Conservation (phyloP, 2,329 filamentous ascomycete species). For the Fonsecaea multimorphosa region DNA sequence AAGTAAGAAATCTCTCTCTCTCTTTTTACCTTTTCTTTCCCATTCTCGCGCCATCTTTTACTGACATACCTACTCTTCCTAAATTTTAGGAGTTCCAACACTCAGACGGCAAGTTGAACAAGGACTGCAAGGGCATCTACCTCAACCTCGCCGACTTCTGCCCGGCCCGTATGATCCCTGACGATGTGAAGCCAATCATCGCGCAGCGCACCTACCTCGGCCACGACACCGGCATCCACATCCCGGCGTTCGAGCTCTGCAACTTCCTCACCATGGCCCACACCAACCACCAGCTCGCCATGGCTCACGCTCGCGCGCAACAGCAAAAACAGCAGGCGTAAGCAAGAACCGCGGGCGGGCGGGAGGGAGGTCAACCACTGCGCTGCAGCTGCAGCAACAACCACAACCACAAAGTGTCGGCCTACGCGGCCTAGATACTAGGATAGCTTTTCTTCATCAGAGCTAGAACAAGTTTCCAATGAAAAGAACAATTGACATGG, state of each 20-base stretch:
- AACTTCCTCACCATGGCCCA: not conserved
- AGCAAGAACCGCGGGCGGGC: not conserved
- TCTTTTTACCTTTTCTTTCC: not conserved
- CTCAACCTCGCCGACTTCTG: not conserved
- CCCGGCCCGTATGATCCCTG: not conserved
- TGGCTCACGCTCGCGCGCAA: not conserved
- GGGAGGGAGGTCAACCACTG: too few species aligned
- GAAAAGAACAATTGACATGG: too few species aligned
- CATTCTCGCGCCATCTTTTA: not conserved
- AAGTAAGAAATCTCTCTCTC: not conserved
- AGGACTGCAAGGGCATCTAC: not conserved
- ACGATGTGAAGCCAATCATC: not conserved
- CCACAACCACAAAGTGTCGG: too few species aligned
- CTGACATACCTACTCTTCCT: not conserved
- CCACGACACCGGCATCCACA: not conserved
- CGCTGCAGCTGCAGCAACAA: too few species aligned
- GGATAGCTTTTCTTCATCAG: too few species aligned
- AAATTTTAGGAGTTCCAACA: not conserved
- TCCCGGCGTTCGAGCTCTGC: not conserved
- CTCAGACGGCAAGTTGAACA: not conserved
- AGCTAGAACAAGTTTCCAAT: too few species aligned
- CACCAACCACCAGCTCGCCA: not conserved
- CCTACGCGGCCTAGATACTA: too few species aligned
- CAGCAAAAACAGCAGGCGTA: not conserved
- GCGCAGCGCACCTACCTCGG: not conserved